phyloP scores from a whole-genome alignment of 108 stramenopile species.

The Skeletonema menzelii region DNA sequence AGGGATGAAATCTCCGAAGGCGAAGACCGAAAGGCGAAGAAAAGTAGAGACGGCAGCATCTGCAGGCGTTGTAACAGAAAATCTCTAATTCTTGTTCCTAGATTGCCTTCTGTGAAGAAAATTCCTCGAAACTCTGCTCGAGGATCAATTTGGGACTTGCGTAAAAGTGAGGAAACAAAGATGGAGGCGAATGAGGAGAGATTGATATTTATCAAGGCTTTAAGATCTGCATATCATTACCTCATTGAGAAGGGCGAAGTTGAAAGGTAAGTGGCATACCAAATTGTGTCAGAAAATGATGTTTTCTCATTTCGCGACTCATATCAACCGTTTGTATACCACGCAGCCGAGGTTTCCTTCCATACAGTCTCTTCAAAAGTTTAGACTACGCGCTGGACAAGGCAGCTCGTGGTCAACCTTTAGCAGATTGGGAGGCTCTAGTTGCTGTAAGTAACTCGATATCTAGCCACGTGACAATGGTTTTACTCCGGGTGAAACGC shows the following conservation, averaged over 20 bases:
- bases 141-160: not conserved
- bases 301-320: no score
- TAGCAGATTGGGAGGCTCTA: constrained; percentile 47
- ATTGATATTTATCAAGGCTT: constrained; percentile 30
- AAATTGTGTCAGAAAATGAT: no score
- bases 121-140: not conserved
- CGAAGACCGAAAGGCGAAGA: not conserved
- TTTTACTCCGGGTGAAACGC: constrained; percentile 1
- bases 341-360: constrained; percentile 23
- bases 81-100: not conserved
- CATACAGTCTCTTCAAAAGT: constrained; percentile 21
- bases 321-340: no score
- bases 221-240: constrained; percentile 32
- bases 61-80: not conserved
- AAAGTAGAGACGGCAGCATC: not conserved
- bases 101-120: not conserved
- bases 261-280: not conserved
- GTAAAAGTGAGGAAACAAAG: not conserved
- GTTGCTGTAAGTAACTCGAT: constrained; percentile 2
- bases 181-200: constrained; percentile 20
- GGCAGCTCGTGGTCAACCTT: constrained; percentile 20
- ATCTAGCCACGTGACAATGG: not conserved
- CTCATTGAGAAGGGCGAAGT: constrained; percentile 44
- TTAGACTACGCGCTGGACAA: constrained; percentile 34
- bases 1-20: not conserved